Evolutionary conservation across 73 alveolate genomes (phyloP), one percentile per base, ranked within the genome.

Genomic region (Blepharisma japonicum): DNA sequence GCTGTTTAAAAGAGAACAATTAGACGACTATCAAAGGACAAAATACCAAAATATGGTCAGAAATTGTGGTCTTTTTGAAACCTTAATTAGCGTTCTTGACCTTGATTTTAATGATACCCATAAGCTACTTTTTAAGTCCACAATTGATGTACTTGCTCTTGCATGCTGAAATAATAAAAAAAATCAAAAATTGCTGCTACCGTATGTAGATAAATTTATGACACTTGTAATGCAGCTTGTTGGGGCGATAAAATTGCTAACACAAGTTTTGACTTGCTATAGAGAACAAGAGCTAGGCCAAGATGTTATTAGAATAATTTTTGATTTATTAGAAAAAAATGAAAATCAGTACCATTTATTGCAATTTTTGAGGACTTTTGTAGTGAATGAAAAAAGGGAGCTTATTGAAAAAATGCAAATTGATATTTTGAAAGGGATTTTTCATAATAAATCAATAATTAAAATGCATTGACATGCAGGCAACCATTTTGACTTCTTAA

Each of bases 311-410:
- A 14, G 23, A 25, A 8, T 61, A 8, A 61, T 61, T 20, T 61
- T 39, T 20, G 74, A 61, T 9, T 20, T 14, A n/a, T 14, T 61
- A 18, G 46, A 61, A n/a, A 61, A 25, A 9, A n/a, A 61, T 25
- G 18, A n/a, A 8, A 14, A 61, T 5, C 47, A 61, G 23, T 61
- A 61, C 74, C 74, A 25, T 61, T 39, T 61, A 9, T 14, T 61
- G 14, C 74, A 61, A 5, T 61, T 61, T n/a, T 39, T 61, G n/a
- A 61, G 74, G 23, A 61, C 74, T 61, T 61, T 61, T 25, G 74
- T 61, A 2, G 14, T 14, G 18, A 39, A 61, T 61, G 74, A 61
- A 14, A 61, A 61, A 14, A 14, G 39, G 38, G 50, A 20, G 46
- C 2, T n/a, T 0, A 61, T 61, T 20, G 18, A 61, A 25, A 61